Evolutionary conservation across 306 rosid genomes (phyloP).

Genomic region (Fragaria iinumae): DNA sequence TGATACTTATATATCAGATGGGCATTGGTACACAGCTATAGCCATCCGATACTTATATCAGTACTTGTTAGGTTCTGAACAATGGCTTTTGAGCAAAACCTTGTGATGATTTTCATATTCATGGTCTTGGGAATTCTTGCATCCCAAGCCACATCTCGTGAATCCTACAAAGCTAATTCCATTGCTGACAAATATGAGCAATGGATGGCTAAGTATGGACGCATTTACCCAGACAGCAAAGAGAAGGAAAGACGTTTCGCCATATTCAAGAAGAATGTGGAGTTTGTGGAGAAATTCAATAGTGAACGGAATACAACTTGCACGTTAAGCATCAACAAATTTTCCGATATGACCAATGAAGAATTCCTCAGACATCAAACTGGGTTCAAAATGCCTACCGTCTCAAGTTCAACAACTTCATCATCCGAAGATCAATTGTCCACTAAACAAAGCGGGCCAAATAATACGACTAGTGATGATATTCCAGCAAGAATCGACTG

Average conservation of each 20-base stretch:
- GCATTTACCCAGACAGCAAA: constrained; percentile 14
- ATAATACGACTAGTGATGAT: not conserved
- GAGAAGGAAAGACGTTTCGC: constrained; percentile 31
- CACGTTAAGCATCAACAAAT: constrained; percentile 31
- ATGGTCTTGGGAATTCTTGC: too few relatives aligned
- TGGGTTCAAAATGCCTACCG: constrained; percentile 5
- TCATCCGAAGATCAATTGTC: not conserved
- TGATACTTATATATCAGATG: too few relatives aligned
- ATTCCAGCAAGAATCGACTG: not conserved
- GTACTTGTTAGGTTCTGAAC: too few relatives aligned
- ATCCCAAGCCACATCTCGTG: too few relatives aligned
- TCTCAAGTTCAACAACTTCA: not conserved
- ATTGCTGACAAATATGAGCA: constrained; percentile 22
- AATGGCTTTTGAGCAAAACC: too few relatives aligned
- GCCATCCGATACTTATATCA: too few relatives aligned
- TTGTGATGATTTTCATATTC: too few relatives aligned
- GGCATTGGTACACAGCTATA: too few relatives aligned
- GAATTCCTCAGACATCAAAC: constrained; percentile 4
- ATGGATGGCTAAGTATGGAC: constrained; percentile 28
- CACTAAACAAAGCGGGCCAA: not conserved
- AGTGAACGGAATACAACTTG: constrained; percentile 16
- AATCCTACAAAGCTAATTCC: not conserved
- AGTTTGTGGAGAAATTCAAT: constrained; percentile 31
- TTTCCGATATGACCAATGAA: too few relatives aligned
- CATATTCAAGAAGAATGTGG: constrained; percentile 31